A percentile compares a stretch with the other conserved stretches of the same genome.
Conservation (phyloP, 1,284 basidiomycete species). For the Leucocoprinus gongylophorus region DNA sequence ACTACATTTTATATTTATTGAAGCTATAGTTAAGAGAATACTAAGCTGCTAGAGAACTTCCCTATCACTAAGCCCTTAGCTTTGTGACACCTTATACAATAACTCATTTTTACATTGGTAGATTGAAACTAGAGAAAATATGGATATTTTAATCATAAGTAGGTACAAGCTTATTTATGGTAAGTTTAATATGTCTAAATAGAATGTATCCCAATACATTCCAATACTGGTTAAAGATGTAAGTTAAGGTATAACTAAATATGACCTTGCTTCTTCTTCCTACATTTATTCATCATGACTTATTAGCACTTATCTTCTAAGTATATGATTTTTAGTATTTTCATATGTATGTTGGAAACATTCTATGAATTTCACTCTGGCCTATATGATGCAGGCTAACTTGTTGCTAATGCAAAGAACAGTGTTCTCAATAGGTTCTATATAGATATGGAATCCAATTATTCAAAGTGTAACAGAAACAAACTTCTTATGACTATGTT, state of each 20-base stretch:
- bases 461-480: no score
- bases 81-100: constrained; percentile 84
- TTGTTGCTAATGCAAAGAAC: no score
- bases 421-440: no score
- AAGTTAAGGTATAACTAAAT: not conserved
- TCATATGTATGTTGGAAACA: no score
- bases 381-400: no score
- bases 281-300: no score
- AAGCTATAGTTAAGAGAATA: constrained; percentile 67
- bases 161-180: constrained; percentile 98
- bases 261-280: no score
- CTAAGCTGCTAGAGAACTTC: constrained; percentile 75
- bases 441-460: no score
- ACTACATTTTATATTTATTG: constrained; percentile 75
- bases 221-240: not conserved
- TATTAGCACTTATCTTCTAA: constrained; percentile 81
- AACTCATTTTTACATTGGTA: constrained; percentile 94
- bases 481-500: no score
- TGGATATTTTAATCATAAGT: constrained; percentile 46
- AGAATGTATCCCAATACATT: no score
- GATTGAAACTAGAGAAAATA: constrained; percentile 18
- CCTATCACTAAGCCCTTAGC: constrained; percentile 85
- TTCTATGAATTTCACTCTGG: no score
- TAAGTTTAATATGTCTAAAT: constrained; percentile 91
- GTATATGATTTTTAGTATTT: no score